Evolutionary conservation across 2,329 filamentous ascomycete genomes (phyloP).

Genomic region (Calonectria pseudoreteaudii): DNA sequence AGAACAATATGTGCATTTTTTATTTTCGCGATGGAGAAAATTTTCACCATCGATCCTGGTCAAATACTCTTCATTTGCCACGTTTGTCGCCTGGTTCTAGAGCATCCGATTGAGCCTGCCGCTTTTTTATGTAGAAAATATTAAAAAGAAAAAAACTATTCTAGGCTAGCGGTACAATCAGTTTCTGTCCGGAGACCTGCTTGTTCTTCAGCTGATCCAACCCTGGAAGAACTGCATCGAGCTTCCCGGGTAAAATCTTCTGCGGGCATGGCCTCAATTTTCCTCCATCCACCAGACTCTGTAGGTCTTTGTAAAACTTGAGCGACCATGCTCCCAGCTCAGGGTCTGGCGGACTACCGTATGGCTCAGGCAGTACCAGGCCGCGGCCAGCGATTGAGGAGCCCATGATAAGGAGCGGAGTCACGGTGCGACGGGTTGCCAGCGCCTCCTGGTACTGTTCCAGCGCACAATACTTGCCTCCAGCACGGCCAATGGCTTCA

Average conservation of each 20-base stretch:
- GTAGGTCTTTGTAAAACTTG: neutral
- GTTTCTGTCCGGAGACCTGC: neutral
- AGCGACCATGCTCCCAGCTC: neutral
- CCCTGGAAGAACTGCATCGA: neutral
- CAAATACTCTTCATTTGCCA: too few species aligned
- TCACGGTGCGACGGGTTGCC: conserved; percentile 3
- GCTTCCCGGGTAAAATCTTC: neutral
- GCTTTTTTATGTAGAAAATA: too few species aligned
- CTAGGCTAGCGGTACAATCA: neutral
- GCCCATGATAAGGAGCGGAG: neutral
- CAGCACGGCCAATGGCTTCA: conserved; percentile 50
- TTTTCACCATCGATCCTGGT: too few species aligned
- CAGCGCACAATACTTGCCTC: conserved; percentile 51
- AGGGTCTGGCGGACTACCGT: neutral
- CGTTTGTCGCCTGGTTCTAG: too few species aligned
- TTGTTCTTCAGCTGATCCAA: neutral
- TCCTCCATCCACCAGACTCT: neutral
- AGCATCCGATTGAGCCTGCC: too few species aligned
- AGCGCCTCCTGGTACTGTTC: conserved; percentile 34
- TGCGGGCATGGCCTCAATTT: neutral
- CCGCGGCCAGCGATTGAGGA: neutral
- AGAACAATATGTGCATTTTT: too few species aligned
- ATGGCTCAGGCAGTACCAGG: neutral
- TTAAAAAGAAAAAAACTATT: too few species aligned
- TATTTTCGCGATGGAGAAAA: too few species aligned